Evolutionary conservation across 768 basidiomycete genomes (phyloP).

Genomic region (Mycena polygramma): DNA sequence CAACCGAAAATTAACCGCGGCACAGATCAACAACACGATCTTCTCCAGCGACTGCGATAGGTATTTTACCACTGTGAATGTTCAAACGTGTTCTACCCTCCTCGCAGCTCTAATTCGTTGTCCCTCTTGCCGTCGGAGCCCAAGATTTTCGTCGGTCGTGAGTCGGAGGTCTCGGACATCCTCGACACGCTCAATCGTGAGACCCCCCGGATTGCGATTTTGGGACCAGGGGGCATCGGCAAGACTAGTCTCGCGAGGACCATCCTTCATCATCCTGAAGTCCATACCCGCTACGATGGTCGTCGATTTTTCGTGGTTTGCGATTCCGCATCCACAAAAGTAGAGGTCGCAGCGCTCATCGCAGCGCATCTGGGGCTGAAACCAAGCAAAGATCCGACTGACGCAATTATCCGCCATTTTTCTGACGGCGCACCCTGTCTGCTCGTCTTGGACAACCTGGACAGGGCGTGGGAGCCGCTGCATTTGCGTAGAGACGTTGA

Average conservation of each 20-base stretch:
- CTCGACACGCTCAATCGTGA: neutral
- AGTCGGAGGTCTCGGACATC: neutral
- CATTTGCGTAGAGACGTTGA: neutral
- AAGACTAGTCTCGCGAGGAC: slow-evolving; percentile 1
- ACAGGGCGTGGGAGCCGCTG: neutral
- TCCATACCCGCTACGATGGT: neutral
- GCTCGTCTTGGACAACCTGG: slow-evolving; percentile 1
- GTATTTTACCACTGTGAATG: neutral
- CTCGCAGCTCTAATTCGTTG: neutral
- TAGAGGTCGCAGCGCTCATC: neutral
- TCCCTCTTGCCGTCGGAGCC: neutral
- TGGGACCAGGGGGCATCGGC: slow-evolving; percentile 2
- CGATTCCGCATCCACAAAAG: neutral
- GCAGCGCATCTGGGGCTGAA: neutral
- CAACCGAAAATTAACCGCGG: neutral
- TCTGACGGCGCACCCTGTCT: neutral
- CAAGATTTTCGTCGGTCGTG: neutral
- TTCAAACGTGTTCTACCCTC: neutral
- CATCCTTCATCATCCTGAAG: neutral
- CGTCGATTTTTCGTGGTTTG: neutral
- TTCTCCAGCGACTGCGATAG: neutral
- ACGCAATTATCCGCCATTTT: neutral
- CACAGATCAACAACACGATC: neutral
- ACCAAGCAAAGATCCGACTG: neutral
- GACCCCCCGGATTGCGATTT: neutral